These are phyloP conservation scores for Reutealis trisperma DNA, from an alignment of 345 rosid genomes.

Conservation along the genomic window DNA sequence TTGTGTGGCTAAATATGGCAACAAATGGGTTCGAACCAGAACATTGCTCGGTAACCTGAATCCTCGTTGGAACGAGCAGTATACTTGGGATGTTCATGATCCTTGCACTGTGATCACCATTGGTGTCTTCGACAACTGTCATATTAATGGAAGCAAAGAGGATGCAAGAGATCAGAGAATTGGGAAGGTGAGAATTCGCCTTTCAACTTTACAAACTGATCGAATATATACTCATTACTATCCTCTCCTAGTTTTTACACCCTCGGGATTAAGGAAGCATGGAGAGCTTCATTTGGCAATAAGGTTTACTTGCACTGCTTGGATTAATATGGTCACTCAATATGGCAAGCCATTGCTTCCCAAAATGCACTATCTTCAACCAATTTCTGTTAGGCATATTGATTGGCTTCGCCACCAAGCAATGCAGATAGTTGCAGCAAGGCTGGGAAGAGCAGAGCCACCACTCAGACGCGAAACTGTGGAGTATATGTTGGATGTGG, in stretches of 20 bases:
- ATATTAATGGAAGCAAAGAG: slow-evolving; percentile 30
- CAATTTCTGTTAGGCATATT: slow-evolving; percentile 27
- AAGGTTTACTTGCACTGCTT: slow-evolving; percentile 36
- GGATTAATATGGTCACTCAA: slow-evolving; percentile 32
- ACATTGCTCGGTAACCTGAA: slow-evolving; percentile 28
- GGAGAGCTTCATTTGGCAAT: slow-evolving; percentile 38
- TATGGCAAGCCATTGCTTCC: slow-evolving; percentile 38
- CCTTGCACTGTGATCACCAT: slow-evolving; percentile 39
- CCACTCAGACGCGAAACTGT: slow-evolving; percentile 33
- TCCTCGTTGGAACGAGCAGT: slow-evolving; percentile 43
- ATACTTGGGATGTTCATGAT: slow-evolving; percentile 39
- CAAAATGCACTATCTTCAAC: slow-evolving; percentile 38
- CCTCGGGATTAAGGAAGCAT: slow-evolving; percentile 25
- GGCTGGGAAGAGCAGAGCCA: slow-evolving; percentile 36
- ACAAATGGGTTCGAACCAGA: slow-evolving; percentile 40
- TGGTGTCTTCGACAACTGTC: slow-evolving; percentile 36
- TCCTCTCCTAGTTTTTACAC: slow-evolving; percentile 26
- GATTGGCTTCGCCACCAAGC: slow-evolving; percentile 37
- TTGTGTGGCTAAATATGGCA: slow-evolving; percentile 36
- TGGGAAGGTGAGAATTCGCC: slow-evolving; percentile 35
- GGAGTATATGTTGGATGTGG: slow-evolving; percentile 35
- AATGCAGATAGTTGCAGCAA: slow-evolving; percentile 30
- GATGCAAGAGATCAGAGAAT: slow-evolving; percentile 30
- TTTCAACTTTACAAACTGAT: slow-evolving; percentile 31
- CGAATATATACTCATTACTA: slow-evolving; percentile 32